Evolutionary conservation across 164 flowering plant species (phyloP), one percentile per base, ranked within the genome.

Genomic region (Chimonanthus praecox): DNA sequence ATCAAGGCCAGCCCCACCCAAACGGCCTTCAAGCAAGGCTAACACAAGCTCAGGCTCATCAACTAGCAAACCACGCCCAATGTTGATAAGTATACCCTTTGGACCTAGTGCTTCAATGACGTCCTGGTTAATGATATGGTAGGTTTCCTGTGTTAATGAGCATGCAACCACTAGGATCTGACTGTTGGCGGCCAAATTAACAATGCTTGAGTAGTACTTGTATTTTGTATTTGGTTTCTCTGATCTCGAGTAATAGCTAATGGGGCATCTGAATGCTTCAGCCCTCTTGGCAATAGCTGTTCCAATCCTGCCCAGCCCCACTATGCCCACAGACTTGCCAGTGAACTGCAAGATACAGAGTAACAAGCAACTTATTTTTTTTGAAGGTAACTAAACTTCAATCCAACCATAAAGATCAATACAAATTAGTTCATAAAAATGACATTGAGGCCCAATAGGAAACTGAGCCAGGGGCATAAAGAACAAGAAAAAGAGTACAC

Each of bases 221-320:
- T 90, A 93, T 3, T 67, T 76, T 11, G 78, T n/a, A 10, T 83
- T 78, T 67, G 85, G 77, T 74, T 90, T 91, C 77, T 84, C 75
- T 43, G 94, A 79, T 78, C 91, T 81, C 18, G 94, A 82, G 80
- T 75, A 75, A 84, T 93, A 93, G 71, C 84, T 84, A 60, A 93
- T 80, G 0, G 87, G 80, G 79, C 98, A 91, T 70, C 80, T 79
- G 72, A 93, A 93, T 67, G 90, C 97, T 82, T 86, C 89, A 49
- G 93, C 94, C 81, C 97, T 85, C 77, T 82, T 85, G 13, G 97
- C 98, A 72, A 91, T 81, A 51, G 97, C 97, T 46, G 78, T 62
- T 20, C 98, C 98, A 62, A 91, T 93, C 77, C 98, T 88, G 7
- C 97, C 98, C 75, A 93, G 75, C 46, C 97, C 98, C 71, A 89